phyloP scores from a whole-genome alignment of 768 basidiomycete species.

The Naematelia encephala region DNA sequence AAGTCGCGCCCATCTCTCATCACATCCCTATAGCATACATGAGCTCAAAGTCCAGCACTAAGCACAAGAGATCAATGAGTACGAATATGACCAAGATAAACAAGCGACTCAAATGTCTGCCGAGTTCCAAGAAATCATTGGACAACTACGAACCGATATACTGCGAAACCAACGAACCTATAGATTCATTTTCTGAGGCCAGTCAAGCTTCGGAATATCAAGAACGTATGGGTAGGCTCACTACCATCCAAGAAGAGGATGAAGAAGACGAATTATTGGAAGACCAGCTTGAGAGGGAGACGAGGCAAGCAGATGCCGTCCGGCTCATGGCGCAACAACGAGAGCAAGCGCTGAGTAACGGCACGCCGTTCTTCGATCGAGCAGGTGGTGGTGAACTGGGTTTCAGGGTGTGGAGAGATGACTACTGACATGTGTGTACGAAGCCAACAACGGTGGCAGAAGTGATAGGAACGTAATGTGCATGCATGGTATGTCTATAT shows the following conservation, averaged over 20 bases:
- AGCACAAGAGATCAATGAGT: background rate
- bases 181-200: background rate
- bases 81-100: background rate
- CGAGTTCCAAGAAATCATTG: too few species aligned
- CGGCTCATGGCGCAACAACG: background rate
- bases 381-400: constrained; percentile 23
- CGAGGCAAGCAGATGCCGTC: background rate
- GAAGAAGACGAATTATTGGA: constrained; percentile 9
- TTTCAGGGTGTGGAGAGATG: constrained; percentile 33
- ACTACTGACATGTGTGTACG: constrained; percentile 13
- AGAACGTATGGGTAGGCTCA: constrained; percentile 4
- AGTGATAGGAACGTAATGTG: too few species aligned
- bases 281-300: background rate
- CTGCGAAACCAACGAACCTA: background rate
- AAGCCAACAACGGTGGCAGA: background rate
- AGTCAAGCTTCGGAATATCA: background rate
- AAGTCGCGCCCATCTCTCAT: background rate
- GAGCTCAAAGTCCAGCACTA: background rate
- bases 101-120: background rate
- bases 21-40: background rate
- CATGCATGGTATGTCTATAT: background rate
- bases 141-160: background rate
- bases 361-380: constrained; percentile 18
- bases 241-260: constrained; percentile 20
- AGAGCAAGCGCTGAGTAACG: constrained; percentile 5